These are phyloP conservation scores for Ganoderma sinense DNA, from an alignment of 1,284 basidiomycete species.

Conservation along the genomic window DNA sequence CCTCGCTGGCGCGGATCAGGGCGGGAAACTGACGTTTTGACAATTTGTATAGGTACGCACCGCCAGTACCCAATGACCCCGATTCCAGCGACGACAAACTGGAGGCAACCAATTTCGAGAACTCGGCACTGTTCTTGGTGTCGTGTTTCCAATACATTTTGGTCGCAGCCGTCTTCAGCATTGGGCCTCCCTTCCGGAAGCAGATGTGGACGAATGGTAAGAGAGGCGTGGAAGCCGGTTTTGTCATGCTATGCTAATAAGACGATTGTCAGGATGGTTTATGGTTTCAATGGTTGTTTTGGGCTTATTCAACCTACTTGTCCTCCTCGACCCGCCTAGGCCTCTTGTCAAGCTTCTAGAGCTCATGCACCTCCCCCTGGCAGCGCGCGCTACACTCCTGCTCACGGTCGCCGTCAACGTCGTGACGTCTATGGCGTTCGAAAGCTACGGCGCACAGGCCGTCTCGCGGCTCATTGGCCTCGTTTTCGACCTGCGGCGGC, in stretches of 20 bases:
- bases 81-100: conserved; percentile 76
- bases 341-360: conserved; percentile 75
- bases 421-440: conserved; percentile 77
- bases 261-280: conserved; percentile 65
- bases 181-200: conserved; percentile 95
- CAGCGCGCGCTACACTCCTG: conserved; percentile 77
- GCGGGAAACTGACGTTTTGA: conserved; percentile 8
- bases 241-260: conserved; percentile 25
- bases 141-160: conserved; percentile 99
- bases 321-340: conserved; percentile 76
- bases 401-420: conserved; percentile 81
- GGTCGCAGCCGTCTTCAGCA: conserved; percentile 96
- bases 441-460: conserved; percentile 75
- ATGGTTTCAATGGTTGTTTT: conserved; percentile 77
- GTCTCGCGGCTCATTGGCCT: conserved; percentile 66
- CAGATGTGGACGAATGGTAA: conserved; percentile 95
- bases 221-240: neutral
- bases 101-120: conserved; percentile 93
- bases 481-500: conserved; percentile 52
- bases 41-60: conserved; percentile 61
- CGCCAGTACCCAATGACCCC: conserved; percentile 62
- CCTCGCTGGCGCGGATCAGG: neutral
- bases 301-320: conserved; percentile 75
- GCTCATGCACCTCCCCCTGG: conserved; percentile 78
- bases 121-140: conserved; percentile 91